Evolutionary conservation across 495 filamentous ascomycete genomes (phyloP).

Genomic region (Trichoderma erinaceum): DNA sequence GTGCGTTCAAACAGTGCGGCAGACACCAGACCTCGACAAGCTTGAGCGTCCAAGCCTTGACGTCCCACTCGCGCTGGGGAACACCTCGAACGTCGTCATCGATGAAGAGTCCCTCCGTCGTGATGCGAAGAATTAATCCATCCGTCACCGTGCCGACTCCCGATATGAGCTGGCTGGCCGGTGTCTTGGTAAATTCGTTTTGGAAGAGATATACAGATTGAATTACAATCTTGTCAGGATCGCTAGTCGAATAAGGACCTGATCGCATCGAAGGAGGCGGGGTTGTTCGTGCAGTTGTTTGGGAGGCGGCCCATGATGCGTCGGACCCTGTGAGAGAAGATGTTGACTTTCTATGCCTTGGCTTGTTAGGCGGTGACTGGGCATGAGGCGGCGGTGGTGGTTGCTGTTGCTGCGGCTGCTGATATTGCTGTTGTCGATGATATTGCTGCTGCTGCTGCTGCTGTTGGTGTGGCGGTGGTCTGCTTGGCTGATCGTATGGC

Average conservation of each 20-base stretch:
- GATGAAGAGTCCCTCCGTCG: slow-evolving; percentile 88
- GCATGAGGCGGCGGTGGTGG: slow-evolving; percentile 70
- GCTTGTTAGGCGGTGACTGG: slow-evolving; percentile 50
- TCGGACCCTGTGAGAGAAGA: slow-evolving; percentile 67
- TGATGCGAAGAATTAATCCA: slow-evolving; percentile 77
- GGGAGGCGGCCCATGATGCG: slow-evolving; percentile 75
- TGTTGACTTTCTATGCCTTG: slow-evolving; percentile 44
- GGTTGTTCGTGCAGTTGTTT: slow-evolving; percentile 76
- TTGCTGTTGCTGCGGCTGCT: slow-evolving; percentile 72
- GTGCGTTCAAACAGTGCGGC: slow-evolving; percentile 35
- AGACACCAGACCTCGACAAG: slow-evolving; percentile 85
- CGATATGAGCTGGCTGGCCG: slow-evolving; percentile 73
- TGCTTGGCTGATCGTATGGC: slow-evolving; percentile 80
- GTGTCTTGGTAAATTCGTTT: slow-evolving; percentile 72
- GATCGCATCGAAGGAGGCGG: slow-evolving; percentile 73
- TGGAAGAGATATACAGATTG: slow-evolving; percentile 86
- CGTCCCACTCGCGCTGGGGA: slow-evolving; percentile 91
- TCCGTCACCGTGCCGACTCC: slow-evolving; percentile 73
- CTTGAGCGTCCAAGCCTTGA: slow-evolving; percentile 96
- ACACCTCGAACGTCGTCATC: slow-evolving; percentile 88
- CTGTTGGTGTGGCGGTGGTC: slow-evolving; percentile 54
- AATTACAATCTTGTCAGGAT: slow-evolving; percentile 92
- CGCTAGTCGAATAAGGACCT: slow-evolving; percentile 65
- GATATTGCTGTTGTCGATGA: slow-evolving; percentile 77
- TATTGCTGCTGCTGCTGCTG: slow-evolving; percentile 29